Evolutionary conservation across 257 asterid species (phyloP).

Genomic region (Striga asiatica): DNA sequence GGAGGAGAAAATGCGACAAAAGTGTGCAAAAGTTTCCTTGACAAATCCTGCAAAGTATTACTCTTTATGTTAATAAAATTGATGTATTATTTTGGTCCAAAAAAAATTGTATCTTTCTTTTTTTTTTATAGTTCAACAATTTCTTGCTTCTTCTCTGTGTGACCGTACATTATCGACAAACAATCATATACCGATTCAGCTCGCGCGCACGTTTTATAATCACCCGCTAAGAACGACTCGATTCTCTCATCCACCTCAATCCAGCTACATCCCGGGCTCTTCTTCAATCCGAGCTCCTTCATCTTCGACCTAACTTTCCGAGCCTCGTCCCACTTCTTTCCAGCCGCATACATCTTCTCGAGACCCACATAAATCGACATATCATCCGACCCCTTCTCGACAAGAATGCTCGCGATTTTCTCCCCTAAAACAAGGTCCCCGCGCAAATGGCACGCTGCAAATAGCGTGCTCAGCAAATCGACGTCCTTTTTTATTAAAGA

Average conservation of each 20-base stretch:
- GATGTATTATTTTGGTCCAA: too few species aligned
- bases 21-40: too few species aligned
- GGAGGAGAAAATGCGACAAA: too few species aligned
- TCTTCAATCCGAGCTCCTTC: slow-evolving; percentile 52
- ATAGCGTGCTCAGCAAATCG: slow-evolving; percentile 54
- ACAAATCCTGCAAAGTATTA: too few species aligned
- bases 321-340: slow-evolving; percentile 44
- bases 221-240: slow-evolving; percentile 44
- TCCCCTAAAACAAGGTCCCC: slow-evolving; percentile 50
- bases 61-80: too few species aligned
- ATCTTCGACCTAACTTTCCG: slow-evolving; percentile 46
- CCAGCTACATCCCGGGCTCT: slow-evolving; percentile 75
- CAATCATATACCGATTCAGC: slow-evolving; percentile 43
- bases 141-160: slow-evolving; percentile 56
- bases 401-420: slow-evolving; percentile 41
- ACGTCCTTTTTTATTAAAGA: slow-evolving; percentile 26
- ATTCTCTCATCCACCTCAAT: slow-evolving; percentile 49
- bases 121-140: too few species aligned
- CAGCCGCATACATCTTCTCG: slow-evolving; percentile 53
- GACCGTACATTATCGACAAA: slow-evolving; percentile 29
- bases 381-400: slow-evolving; percentile 36
- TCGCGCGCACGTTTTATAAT: slow-evolving; percentile 27
- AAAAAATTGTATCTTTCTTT: too few species aligned
- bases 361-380: slow-evolving; percentile 51
- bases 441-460: slow-evolving; percentile 50